Evolutionary conservation across 768 basidiomycete genomes (phyloP).

Genomic region (Gloeopeniophorella convolvens): DNA sequence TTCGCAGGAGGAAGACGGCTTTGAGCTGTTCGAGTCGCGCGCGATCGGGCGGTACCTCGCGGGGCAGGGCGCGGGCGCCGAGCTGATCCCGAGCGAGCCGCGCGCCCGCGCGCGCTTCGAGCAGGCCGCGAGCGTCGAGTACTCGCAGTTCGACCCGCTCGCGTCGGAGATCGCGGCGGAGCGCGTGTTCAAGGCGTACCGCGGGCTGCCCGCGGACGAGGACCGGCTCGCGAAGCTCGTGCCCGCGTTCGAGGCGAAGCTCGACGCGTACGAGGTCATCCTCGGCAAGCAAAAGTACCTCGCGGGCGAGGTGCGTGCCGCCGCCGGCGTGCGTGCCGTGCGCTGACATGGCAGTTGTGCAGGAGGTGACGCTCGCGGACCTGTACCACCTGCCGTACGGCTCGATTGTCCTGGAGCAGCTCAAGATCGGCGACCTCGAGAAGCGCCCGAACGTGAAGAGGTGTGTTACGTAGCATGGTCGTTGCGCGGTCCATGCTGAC

Average conservation of each 20-base stretch:
- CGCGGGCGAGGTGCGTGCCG: slow-evolving; percentile 33
- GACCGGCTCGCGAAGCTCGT: slow-evolving; percentile 25
- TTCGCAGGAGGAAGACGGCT: slow-evolving; percentile 46
- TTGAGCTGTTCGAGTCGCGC: slow-evolving; percentile 55
- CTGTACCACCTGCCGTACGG: slow-evolving; percentile 51
- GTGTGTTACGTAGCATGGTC: slow-evolving; percentile 24
- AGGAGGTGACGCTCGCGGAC: slow-evolving; percentile 49
- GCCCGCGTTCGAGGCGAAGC: slow-evolving; percentile 32
- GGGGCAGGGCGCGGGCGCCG: slow-evolving; percentile 44
- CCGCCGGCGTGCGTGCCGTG: neutral
- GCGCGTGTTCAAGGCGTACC: slow-evolving; percentile 46
- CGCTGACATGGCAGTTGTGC: neutral
- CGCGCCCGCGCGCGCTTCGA: slow-evolving; percentile 37
- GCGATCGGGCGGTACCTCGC: slow-evolving; percentile 57
- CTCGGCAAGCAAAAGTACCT: slow-evolving; percentile 48
- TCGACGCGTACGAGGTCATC: slow-evolving; percentile 51
- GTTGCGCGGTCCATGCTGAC: neutral
- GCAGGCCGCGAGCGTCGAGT: slow-evolving; percentile 42
- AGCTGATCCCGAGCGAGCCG: slow-evolving; percentile 41
- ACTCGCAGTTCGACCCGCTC: slow-evolving; percentile 44
- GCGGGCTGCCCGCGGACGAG: slow-evolving; percentile 25
- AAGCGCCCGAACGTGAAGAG: slow-evolving; percentile 39
- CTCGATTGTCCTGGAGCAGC: slow-evolving; percentile 20
- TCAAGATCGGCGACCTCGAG: slow-evolving; percentile 29
- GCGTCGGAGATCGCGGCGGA: slow-evolving; percentile 40